phyloP scores from a whole-genome alignment of 208 protist genomes.

The Wallacemonas sp. region DNA sequence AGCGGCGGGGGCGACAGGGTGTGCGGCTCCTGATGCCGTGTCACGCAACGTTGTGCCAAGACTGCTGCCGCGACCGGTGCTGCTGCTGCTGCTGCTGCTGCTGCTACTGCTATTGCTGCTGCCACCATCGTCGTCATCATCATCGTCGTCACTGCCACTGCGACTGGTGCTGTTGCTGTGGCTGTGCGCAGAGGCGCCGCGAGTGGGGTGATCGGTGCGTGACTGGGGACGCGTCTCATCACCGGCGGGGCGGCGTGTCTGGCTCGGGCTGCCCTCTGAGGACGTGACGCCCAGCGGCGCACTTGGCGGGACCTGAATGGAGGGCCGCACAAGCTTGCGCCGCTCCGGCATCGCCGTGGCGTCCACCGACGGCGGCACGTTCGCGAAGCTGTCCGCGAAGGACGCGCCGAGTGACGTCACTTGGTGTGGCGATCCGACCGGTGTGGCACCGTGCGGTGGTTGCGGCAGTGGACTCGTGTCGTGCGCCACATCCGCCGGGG shows the following conservation, averaged over 20 bases:
- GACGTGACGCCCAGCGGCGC: neutral
- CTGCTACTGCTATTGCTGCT: conserved; percentile 13
- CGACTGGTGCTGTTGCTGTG: too few relatives aligned
- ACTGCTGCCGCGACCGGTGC: neutral
- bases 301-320: conserved; percentile 3
- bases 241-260: too few relatives aligned
- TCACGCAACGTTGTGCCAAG: neutral
- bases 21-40: neutral
- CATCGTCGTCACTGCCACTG: neutral
- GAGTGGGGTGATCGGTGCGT: too few relatives aligned
- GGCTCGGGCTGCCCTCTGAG: too few relatives aligned
- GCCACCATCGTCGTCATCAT: neutral
- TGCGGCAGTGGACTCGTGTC: neutral
- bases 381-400: neutral
- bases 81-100: conserved; percentile 1
- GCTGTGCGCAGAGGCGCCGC: too few relatives aligned
- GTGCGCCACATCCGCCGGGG: too few relatives aligned
- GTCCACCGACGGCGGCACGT: conserved; percentile 10
- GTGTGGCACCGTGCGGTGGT: too few relatives aligned
- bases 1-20: neutral
- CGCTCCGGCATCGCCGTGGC: conserved; percentile 13
- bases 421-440: too few relatives aligned
- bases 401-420: neutral
- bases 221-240: neutral
- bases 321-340: neutral